Evolutionary conservation across 1,139 yeast genomes (phyloP), one percentile per base, ranked within the genome.

Genomic region (Saccharomyces hybrid): DNA sequence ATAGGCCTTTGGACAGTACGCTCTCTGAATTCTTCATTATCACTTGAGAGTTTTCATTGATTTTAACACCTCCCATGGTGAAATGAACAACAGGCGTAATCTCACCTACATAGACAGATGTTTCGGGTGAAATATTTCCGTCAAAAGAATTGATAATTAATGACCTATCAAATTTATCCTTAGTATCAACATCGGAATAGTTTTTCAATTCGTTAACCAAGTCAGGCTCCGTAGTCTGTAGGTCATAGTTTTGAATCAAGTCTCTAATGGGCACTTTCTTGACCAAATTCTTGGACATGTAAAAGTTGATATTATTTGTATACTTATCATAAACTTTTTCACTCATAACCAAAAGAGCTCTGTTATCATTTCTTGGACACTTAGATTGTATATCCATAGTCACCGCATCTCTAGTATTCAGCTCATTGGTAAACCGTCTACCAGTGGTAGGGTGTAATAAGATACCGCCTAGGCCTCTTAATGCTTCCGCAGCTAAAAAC

Each of bases 11-110:
- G 58, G 84, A 80, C 2, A 82, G 75, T 9, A 62, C 59, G 5
- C 64, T 63, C 8, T 73, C 72, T 14, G 70, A 65, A 26, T 72
- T 70, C 51, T 75, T 71, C 13, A 5, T 38, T 49, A 84, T 60
- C 1, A 86, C 88, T 61, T 82, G 79, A 0, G 86, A 73, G 54
- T 76, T 70, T 51, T 76, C 78, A 65, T 85, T 81, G 63, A 86
- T 84, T 64, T 81, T 80, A 26, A 85, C 84, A 46, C 96, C 95
- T 29, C 96, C 95, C 90, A 87, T 85, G 5, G 95, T 86, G 71
- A 86, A 88, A 67, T 88, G 96, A 46, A 88, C 80, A 1, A 87
- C 95, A 44, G 95, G 82, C 3, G 93, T 85, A 49, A 86, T 78
- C 51, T 73, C 71, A 16, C 74, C 75, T 9, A 71, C 69, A 57